Conservation (phyloP, 1,139 yeast species). For the Hansenula sp. region DNA sequence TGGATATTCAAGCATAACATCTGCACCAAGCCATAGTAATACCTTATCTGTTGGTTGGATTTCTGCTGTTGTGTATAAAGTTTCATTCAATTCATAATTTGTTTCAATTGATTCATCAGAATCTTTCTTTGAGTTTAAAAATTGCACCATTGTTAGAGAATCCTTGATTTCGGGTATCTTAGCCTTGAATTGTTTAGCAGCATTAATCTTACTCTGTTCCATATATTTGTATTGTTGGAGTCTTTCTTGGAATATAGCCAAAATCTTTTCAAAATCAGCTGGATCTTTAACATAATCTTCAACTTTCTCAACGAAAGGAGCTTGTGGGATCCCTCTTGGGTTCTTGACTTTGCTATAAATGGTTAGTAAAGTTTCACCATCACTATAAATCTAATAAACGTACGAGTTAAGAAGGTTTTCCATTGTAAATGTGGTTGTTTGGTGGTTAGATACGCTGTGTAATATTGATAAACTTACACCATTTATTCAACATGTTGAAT, state of each 20-base stretch:
- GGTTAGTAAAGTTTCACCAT: not conserved
- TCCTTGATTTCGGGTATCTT: constrained; percentile 91
- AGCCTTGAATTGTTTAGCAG: constrained; percentile 58
- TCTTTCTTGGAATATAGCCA: constrained; percentile 74
- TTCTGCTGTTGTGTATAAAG: constrained; percentile 79
- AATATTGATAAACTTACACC: too few species aligned
- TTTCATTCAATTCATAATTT: constrained; percentile 88
- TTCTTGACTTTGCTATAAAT: constrained; percentile 33
- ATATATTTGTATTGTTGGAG: constrained; percentile 77
- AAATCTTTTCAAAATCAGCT: constrained; percentile 66
- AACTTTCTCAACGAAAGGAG: constrained; percentile 87
- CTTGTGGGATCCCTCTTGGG: constrained; percentile 95
- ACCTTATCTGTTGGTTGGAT: constrained; percentile 63
- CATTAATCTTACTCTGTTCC: constrained; percentile 76
- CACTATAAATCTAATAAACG: not conserved
- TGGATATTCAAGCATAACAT: constrained; percentile 94
- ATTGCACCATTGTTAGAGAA: constrained; percentile 68
- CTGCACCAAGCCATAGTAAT: constrained; percentile 94
- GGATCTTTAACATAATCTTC: constrained; percentile 65
- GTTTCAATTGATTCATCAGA: constrained; percentile 49
- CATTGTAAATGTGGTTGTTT: constrained; percentile 1
- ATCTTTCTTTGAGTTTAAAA: constrained; percentile 46
- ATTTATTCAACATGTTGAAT: too few species aligned
- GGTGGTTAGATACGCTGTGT: not conserved
- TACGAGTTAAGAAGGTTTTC: constrained; percentile 11